Evolutionary conservation across 371 early-diverging fungal genomes (phyloP).

Genomic region (Blakeslea trispora): DNA sequence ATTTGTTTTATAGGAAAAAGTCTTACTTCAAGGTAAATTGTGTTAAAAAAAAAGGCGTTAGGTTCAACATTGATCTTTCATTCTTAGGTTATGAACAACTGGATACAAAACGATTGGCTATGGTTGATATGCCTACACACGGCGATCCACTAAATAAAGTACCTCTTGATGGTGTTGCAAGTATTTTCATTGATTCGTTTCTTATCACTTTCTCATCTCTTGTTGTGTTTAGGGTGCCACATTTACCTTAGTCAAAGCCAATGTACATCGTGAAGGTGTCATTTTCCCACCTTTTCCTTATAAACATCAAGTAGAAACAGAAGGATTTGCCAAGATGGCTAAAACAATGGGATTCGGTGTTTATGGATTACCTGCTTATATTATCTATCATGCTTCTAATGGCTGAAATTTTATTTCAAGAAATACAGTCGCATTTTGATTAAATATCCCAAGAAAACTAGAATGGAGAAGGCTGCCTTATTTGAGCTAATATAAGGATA

Average conservation of each 20-base stretch:
- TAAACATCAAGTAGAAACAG: constrained; percentile 73
- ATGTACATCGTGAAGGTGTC: constrained; percentile 67
- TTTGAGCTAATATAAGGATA: too few species aligned
- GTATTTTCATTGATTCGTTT: too few species aligned
- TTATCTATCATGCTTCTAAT: constrained; percentile 30
- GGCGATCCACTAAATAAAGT: constrained; percentile 26
- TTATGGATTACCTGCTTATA: constrained; percentile 47
- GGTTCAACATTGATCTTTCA: too few species aligned
- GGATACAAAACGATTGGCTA: constrained; percentile 30
- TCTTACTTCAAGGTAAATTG: constrained; percentile 35
- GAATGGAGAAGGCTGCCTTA: too few species aligned
- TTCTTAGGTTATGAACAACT: constrained; percentile 37
- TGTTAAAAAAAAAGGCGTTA: too few species aligned
- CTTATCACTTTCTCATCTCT: too few species aligned
- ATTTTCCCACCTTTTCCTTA: constrained; percentile 63
- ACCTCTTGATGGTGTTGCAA: constrained; percentile 12
- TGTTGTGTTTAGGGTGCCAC: constrained; percentile 35
- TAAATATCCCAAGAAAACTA: too few species aligned
- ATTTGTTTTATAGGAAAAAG: constrained; percentile 36
- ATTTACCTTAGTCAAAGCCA: constrained; percentile 59
- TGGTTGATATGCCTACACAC: constrained; percentile 52
- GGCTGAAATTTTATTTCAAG: neutral
- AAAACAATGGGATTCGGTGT: constrained; percentile 52
- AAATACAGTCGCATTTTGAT: neutral
- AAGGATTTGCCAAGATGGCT: constrained; percentile 75